A percentile compares a stretch with the other conserved stretches of the same genome.
phyloP scores from a whole-genome alignment of 2,329 filamentous ascomycete genomes.

The Phaeosphaeriaceae sp. region DNA sequence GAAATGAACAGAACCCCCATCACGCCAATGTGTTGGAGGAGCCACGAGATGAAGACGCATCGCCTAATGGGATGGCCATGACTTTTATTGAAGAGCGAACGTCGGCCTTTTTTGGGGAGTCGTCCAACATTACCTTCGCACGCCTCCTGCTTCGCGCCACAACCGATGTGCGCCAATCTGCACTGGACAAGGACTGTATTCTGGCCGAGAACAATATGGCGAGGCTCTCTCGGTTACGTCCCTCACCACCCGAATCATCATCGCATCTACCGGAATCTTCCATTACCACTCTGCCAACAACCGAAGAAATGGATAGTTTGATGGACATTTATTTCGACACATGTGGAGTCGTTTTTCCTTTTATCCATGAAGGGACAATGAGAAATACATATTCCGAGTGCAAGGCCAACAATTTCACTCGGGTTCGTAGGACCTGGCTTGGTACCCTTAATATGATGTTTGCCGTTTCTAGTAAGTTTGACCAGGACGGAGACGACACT shows the following conservation, averaged over 20 bases:
- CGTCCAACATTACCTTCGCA: background rate
- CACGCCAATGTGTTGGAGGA: background rate
- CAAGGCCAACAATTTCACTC: background rate
- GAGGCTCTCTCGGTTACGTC: no score
- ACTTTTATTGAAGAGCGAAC: no score
- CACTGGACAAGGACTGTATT: no score
- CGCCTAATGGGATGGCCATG: slow-evolving; percentile 5
- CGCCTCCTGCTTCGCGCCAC: background rate
- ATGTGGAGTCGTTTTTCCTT: slow-evolving; percentile 1
- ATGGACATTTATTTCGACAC: slow-evolving; percentile 2
- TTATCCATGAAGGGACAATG: background rate
- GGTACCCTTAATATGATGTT: slow-evolving; percentile 3
- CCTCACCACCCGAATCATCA: no score
- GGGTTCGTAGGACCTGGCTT: slow-evolving; percentile 4
- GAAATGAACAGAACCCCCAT: no score
- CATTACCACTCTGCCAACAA: slow-evolving; percentile 1
- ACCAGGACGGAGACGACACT: background rate
- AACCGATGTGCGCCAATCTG: no score
- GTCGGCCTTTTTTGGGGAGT: background rate
- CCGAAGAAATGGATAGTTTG: slow-evolving; percentile 1
- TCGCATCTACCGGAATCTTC: background rate
- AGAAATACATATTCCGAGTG: slow-evolving; percentile 2
- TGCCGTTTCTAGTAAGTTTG: background rate
- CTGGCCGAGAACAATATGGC: no score
- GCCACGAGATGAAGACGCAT: slow-evolving; percentile 3